Conservation (phyloP, 768 basidiomycete genomes). For the Mycena indigotica region DNA sequence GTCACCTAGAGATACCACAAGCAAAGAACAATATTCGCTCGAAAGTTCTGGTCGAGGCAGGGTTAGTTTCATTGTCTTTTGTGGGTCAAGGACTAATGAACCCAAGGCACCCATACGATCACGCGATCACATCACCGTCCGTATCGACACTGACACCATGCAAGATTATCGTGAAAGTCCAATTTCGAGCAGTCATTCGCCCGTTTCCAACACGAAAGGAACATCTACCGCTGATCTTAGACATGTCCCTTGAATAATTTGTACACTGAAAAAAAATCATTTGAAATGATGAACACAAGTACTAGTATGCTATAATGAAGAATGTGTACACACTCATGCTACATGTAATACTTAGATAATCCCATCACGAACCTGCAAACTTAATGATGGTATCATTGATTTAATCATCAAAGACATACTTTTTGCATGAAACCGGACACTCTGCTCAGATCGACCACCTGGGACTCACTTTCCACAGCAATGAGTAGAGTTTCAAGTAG, state of each 20-base stretch:
- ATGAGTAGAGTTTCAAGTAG: slow-evolving; percentile 84
- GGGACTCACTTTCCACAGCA: slow-evolving; percentile 86
- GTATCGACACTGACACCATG: slow-evolving; percentile 20
- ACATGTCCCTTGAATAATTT: too few relatives aligned
- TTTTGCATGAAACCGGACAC: slow-evolving; percentile 93
- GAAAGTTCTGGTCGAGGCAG: slow-evolving; percentile 9
- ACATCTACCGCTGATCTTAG: too few relatives aligned
- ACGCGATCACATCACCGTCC: slow-evolving; percentile 10
- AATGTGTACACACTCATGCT: too few relatives aligned
- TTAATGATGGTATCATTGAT: background rate
- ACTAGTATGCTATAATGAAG: too few relatives aligned
- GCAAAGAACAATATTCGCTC: slow-evolving; percentile 15
- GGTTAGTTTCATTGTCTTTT: slow-evolving; percentile 1
- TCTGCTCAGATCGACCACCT: slow-evolving; percentile 78
- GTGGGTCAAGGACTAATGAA: too few relatives aligned
- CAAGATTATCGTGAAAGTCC: slow-evolving; percentile 11
- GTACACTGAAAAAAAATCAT: background rate
- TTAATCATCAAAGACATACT: slow-evolving; percentile 39
- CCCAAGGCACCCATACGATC: too few relatives aligned
- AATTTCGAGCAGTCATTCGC: too few relatives aligned
- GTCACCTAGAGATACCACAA: background rate
- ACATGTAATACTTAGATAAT: slow-evolving; percentile 57
- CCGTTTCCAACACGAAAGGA: too few relatives aligned
- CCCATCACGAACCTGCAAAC: slow-evolving; percentile 58
- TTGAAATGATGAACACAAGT: background rate